Evolutionary conservation across 371 early-diverging fungal species (phyloP).

Genomic region (Mortierella sp.): DNA sequence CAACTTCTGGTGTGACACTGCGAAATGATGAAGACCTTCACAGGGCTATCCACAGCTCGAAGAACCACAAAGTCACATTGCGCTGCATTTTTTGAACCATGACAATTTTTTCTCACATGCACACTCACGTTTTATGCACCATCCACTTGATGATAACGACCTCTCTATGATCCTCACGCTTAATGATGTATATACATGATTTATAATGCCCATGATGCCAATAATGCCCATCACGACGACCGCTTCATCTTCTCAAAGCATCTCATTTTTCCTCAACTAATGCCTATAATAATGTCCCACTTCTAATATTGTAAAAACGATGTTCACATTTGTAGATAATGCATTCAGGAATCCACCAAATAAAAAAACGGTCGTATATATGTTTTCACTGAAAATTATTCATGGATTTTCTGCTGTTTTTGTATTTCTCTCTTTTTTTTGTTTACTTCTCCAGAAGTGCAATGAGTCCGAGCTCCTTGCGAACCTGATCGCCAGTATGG

Average conservation of each 20-base stretch:
- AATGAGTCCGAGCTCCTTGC: constrained; percentile 71
- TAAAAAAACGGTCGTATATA: too few relatives aligned
- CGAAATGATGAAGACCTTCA: constrained; percentile 35
- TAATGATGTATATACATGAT: not conserved
- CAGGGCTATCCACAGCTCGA: constrained; percentile 28
- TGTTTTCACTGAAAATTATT: too few relatives aligned
- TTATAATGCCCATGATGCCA: not conserved
- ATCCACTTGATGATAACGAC: too few relatives aligned
- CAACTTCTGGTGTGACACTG: constrained; percentile 13
- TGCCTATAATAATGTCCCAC: not conserved
- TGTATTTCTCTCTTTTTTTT: not conserved
- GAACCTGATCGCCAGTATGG: constrained; percentile 69
- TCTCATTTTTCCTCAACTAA: not conserved
- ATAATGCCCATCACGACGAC: not conserved
- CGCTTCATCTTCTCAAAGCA: not conserved
- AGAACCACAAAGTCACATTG: constrained; percentile 40
- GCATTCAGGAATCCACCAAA: too few relatives aligned
- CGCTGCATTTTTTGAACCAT: constrained; percentile 15
- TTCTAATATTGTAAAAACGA: too few relatives aligned
- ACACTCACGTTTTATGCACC: too few relatives aligned
- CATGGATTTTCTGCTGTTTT: too few relatives aligned
- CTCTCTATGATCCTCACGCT: too few relatives aligned
- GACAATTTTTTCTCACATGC: not conserved
- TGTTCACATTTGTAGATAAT: too few relatives aligned
- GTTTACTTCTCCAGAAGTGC: constrained; percentile 57